Evolutionary conservation across 768 basidiomycete genomes (phyloP).

Genomic region (Collybiopsis luxurians): DNA sequence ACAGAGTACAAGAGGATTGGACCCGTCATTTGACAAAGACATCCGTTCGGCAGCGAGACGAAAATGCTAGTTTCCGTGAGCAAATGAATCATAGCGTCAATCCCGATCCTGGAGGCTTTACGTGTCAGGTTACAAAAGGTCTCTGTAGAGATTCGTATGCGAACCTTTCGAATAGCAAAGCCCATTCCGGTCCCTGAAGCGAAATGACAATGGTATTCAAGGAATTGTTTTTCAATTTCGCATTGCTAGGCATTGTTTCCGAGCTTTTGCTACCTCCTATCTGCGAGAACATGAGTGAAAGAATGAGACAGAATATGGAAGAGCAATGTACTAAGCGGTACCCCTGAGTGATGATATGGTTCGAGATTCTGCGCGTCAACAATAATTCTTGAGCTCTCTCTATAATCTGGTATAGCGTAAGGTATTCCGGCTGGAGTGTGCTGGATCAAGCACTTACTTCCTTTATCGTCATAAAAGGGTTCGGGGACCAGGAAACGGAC

Average conservation of each 20-base stretch:
- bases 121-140: too few relatives aligned
- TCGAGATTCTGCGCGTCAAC: slow-evolving; percentile 38
- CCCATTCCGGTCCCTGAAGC: slow-evolving; percentile 67
- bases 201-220: slow-evolving; percentile 76
- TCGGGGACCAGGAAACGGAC: slow-evolving; percentile 17
- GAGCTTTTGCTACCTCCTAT: slow-evolving; percentile 37
- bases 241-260: slow-evolving; percentile 26
- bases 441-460: too few relatives aligned
- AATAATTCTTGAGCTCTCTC: slow-evolving; percentile 58
- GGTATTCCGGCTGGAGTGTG: too few relatives aligned
- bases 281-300: slow-evolving; percentile 23
- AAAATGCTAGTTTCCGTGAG: slow-evolving; percentile 76
- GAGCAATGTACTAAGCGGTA: slow-evolving; percentile 55
- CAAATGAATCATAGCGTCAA: slow-evolving; percentile 73
- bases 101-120: slow-evolving; percentile 72
- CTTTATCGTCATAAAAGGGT: slow-evolving; percentile 8
- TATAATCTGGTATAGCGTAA: slow-evolving; percentile 43
- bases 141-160: too few relatives aligned
- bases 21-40: slow-evolving; percentile 82
- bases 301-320: neutral
- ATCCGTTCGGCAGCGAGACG: slow-evolving; percentile 75
- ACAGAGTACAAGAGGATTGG: slow-evolving; percentile 49
- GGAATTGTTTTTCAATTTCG: slow-evolving; percentile 53
- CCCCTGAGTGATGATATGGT: slow-evolving; percentile 65
- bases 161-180: slow-evolving; percentile 61